A percentile compares a stretch with the other conserved stretches of the same genome.
Conservation (phyloP, 345 rosid species). For the Gynandropsis gynandra region DNA sequence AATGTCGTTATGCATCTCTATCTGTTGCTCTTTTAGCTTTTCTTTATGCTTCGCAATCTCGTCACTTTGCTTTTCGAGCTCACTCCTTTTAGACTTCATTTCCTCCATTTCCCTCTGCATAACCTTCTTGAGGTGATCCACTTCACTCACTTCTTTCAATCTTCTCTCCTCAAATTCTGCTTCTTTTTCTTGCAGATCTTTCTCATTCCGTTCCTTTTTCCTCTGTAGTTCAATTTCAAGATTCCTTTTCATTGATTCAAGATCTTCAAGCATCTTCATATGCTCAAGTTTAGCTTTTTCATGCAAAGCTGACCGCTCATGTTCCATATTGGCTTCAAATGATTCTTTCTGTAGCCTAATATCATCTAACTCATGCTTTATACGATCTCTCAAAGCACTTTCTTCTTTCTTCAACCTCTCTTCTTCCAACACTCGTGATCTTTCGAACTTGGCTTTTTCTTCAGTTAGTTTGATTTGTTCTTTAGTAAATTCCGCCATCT, state of each 20-base stretch:
- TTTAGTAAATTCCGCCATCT: slow-evolving; percentile 41
- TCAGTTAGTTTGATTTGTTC: slow-evolving; percentile 36
- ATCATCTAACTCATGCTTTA: slow-evolving; percentile 47
- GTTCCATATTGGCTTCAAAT: slow-evolving; percentile 54
- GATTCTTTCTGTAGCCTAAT: slow-evolving; percentile 57
- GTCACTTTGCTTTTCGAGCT: slow-evolving; percentile 45
- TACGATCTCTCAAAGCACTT: slow-evolving; percentile 36
- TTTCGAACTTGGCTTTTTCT: slow-evolving; percentile 46
- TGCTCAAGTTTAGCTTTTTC: slow-evolving; percentile 46
- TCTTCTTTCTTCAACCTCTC: slow-evolving; percentile 57
- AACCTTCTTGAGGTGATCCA: slow-evolving; percentile 44
- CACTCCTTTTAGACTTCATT: slow-evolving; percentile 37
- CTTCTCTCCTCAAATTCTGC: slow-evolving; percentile 40
- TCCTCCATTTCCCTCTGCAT: slow-evolving; percentile 50
- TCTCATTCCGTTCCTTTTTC: slow-evolving; percentile 56
- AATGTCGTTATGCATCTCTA: slow-evolving; percentile 63
- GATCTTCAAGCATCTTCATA: slow-evolving; percentile 47
- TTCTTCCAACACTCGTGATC: slow-evolving; percentile 37
- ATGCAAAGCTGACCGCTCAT: slow-evolving; percentile 45
- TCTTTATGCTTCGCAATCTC: slow-evolving; percentile 48
- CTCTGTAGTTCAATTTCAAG: slow-evolving; percentile 36
- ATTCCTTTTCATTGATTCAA: slow-evolving; percentile 48
- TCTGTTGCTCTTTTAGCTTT: slow-evolving; percentile 50
- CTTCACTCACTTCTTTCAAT: slow-evolving; percentile 38
- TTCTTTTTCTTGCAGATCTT: slow-evolving; percentile 37